Base-by-base conservation (phyloP, 1,284 basidiomycete species). In the Leccinum holopus region DNA sequence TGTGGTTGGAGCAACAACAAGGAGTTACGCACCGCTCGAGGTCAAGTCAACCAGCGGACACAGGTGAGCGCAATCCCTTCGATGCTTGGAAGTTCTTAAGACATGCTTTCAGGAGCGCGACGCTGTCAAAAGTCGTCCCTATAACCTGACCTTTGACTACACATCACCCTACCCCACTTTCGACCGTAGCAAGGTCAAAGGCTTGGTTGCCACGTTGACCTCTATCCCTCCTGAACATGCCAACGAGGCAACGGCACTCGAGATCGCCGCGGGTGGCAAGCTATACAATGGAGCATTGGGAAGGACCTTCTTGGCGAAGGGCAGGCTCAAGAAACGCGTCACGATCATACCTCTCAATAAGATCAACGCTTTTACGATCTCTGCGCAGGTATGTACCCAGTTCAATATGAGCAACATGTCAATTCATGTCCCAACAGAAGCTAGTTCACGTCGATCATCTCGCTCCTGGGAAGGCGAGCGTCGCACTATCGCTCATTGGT, bases 341-440 rank as follows among this genome's bases (percentile, higher is more conserved):
- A 98, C 95, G 0, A 88, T 98, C 72, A 95, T 99, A 67, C 97
- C 97, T 0, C 81, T 0, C 81, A 97, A 91, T 79, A 96, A 95
- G 79, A 97, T 99, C 71, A 88, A 87, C 66, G 82, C 88, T 2
- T 86, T 83, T 70, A 85, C 81, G 57, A 84, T 95, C 55, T 77
- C 86, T 10, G 77, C 84, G 0, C 80, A 87, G 75, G 91, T 91
- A 66, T 25, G 83, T 75, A 7, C 12, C n/a, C 25, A 14, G 30
- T 54, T 44, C 16, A 8, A 41, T 12, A 12, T 2, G 10, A 7
- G 1, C 53, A 51, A n/a, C 18, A 21, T 21, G 18, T 21, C 11
- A 2, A 54, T 60, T 54, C 5, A 62, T 59, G 7, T 32, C n/a
- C 5, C 33, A 28, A 58, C 53, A 95, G 88, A 92, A 91, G 90